Evolutionary conservation across 1,284 basidiomycete genomes (phyloP).

Genomic region (Moniliella sp.): DNA sequence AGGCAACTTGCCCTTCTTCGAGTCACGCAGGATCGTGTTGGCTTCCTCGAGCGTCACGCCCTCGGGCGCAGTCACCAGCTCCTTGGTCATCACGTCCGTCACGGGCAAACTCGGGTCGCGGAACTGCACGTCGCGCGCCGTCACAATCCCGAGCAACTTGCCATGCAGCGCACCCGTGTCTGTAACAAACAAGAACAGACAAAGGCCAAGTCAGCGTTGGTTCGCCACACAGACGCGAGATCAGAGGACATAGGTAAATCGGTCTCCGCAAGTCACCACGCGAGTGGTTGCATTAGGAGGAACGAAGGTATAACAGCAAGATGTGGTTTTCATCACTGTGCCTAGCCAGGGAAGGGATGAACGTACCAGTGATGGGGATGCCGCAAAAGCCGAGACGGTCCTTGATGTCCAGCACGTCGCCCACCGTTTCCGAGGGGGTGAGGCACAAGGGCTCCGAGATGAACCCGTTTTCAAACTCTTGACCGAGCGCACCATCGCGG

Average conservation of each 20-base stretch:
- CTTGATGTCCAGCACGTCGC: slow-evolving; percentile 83
- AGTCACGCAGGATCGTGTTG: slow-evolving; percentile 79
- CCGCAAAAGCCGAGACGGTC: slow-evolving; percentile 78
- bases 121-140: slow-evolving; percentile 88
- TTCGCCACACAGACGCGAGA: slow-evolving; percentile 1
- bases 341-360: neutral
- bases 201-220: slow-evolving; percentile 1
- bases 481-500: slow-evolving; percentile 84
- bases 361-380: slow-evolving; percentile 83
- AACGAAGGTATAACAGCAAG: slow-evolving; percentile 57
- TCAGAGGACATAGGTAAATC: slow-evolving; percentile 37
- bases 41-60: slow-evolving; percentile 58
- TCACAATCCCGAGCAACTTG: slow-evolving; percentile 87
- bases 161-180: slow-evolving; percentile 67
- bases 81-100: slow-evolving; percentile 62
- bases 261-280: slow-evolving; percentile 50
- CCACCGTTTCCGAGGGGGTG: slow-evolving; percentile 56
- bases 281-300: slow-evolving; percentile 49
- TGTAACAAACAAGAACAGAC: slow-evolving; percentile 29
- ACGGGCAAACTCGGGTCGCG: slow-evolving; percentile 49
- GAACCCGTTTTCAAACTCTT: slow-evolving; percentile 90
- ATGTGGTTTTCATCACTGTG: slow-evolving; percentile 39
- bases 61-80: slow-evolving; percentile 25
- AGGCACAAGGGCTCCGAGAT: slow-evolving; percentile 69
- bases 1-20: slow-evolving; percentile 87